Evolutionary conservation across 208 protist genomes (phyloP), one percentile per base, ranked within the genome.

Genomic region (Herpetomonas samuelpessoai): DNA sequence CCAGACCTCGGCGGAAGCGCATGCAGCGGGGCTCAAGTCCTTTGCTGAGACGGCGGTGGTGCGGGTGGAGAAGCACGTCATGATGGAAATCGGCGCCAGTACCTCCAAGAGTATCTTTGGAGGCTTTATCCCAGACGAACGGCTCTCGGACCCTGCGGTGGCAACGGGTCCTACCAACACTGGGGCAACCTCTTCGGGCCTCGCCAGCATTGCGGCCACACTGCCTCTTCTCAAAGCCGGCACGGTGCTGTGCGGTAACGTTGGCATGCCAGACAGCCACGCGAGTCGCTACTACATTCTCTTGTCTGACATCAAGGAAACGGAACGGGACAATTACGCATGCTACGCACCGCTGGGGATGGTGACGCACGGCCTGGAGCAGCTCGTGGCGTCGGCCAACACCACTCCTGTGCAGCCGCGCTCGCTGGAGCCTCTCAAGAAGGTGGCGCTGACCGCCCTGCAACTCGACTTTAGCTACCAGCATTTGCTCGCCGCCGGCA

Each of bases 21-120:
- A 63, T 19, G 51, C 46, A 4, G 68, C 68, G 3, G 80, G 76
- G 1, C 53, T 90, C 26, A 44, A 67, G 12, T 75, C 86, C 3
- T 83, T 93, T 47, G 70, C 67, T 14, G 76, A 86, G 26, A 81
- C 76, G 24, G 60, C 81, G 1, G 74, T 91, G 6, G 68, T 87
- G 30, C 81, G 81, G 38, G 76, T 91, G 41, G 87, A 93, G 21
- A 79, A 77, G 67, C 24, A 57, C 24, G 65, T 73, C 21, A 30
- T 90, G 57, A 58, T 91, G 28, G 86, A 93, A 56, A 76, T 93
- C 44, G 86, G 86, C 24, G 84, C 76, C 64, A 93, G 86, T 81
- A 87, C 81, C n/a, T 87, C 81, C 12, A 82, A 81, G 53, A 81
- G 70, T 14, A 88, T 93, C 47, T 93, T 89, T 75, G 86, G 86